Evolutionary conservation across 768 basidiomycete species (phyloP), one percentile per base, ranked within the genome.

Genomic region (Symmetrospora coprosmae): DNA sequence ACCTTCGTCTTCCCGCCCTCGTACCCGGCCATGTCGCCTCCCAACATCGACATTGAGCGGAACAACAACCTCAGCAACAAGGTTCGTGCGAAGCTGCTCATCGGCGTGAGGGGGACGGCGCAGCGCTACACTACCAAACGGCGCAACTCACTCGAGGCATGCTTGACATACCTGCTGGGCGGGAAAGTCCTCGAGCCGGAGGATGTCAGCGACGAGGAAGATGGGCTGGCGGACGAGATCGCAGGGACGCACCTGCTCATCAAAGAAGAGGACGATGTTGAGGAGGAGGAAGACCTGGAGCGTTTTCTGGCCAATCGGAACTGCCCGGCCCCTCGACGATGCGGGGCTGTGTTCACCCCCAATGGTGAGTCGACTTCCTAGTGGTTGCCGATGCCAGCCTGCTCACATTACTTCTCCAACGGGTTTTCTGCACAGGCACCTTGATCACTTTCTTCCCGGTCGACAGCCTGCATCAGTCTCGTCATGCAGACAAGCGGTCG

Each of bases 291-390:
- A 35, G 60, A 64, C 30, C 8, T 43, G 7, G 27, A 43, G n/a
- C 27, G 39, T 33, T 30, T 31, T 2, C 28, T 58, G 7, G 41
- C 38, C 21, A 48, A 48, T 30, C 43, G 43, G 38, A 64, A 61
- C 43, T 63, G 63, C 21, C 63, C 63, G 8, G 25, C 56, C 14
- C 63, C 63, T 27, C 33, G 56, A 16, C 28, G 63, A 40, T 46
- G 61, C 31, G 63, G 63, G 4, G 63, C 63, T 16, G 48, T 50
- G n/a, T 64, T 64, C 27, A 27, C 48, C 25, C 56, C 55, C 7
- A 23, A 14, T 5, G 60, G 47, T 53, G 31, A 35, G 51, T 33
- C 39, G 25, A 39, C 25, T 50, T 19, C 4, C 19, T n/a, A 6
- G 27, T 23, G 13, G 7, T 23, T 7, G 6, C 25, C 47, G 6